Base-by-base conservation (phyloP, 2,329 filamentous ascomycete genomes). In the Blastomyces parvus region DNA sequence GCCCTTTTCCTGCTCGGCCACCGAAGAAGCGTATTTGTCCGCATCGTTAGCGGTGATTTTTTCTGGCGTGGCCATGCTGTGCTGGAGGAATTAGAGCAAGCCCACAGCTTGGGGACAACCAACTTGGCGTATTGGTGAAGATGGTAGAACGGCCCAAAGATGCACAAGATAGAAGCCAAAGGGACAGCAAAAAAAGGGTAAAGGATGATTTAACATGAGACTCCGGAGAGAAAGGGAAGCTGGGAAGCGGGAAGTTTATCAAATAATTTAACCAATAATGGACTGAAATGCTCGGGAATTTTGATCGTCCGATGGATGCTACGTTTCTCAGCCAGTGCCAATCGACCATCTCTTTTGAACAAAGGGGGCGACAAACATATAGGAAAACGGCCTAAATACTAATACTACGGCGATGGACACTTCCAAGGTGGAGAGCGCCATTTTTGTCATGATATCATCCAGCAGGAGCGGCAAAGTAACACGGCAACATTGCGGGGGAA, bases 1-100 rank as follows among this genome's bases (percentile, higher is more conserved):
- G 25, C 19, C 40, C 8, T 60, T 42, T 36, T 42, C 63, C 44
- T 59, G 63, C 36, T 63, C 61, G 33, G 61, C 53, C 7, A 44
- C 6, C 9, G 64, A 59, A 7, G 59, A 53, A 27, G 27, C 19
- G 2, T 42, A 22, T 14, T 59, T 33, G 11, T 14, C 22, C 11
- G n/a, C 56, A 33, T 59, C 38, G 7, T 30, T 14, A 8, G 2
- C 9, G 38, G 22, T 4, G 40, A 46, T 59, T 30, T 46, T 11
- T 6, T 59, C 40, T 19, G 13, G 3, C 19, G 1, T 40, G 22
- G 25, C 57, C 40, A 59, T 36, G 1, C 17, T 59, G 25, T n/a
- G 17, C 13, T 40, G 13, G 40, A 59, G 33, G 40, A 17, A 46
- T 44, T n/a, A 33, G 2, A 17, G 40, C 33, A 46, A 42, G 19